phyloP scores from a whole-genome alignment of 2,329 filamentous ascomycete species.

The Mycosphaerella sp. region DNA sequence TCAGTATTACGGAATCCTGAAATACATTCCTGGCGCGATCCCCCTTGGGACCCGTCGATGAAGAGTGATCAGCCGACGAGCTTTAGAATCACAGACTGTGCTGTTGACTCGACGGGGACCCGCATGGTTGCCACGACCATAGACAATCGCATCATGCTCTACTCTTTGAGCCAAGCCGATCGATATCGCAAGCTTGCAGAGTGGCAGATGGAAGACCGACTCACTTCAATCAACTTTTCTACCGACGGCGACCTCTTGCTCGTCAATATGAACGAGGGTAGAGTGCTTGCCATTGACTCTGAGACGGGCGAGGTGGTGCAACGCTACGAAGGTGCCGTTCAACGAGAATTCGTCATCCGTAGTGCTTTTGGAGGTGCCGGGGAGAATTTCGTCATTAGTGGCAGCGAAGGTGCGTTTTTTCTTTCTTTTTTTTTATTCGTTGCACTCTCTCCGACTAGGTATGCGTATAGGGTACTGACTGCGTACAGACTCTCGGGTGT shows the following conservation, averaged over 20 bases:
- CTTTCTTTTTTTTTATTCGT: no score
- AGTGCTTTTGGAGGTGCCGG: constrained; percentile 81
- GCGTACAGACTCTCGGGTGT: constrained; percentile 57
- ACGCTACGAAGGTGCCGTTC: constrained; percentile 67
- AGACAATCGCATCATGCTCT: constrained; percentile 66
- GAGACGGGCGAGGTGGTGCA: constrained; percentile 64
- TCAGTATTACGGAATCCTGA: constrained; percentile 26
- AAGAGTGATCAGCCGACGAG: constrained; percentile 43
- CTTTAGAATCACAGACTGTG: constrained; percentile 75
- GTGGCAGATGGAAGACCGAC: constrained; percentile 59
- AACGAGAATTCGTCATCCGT: constrained; percentile 72
- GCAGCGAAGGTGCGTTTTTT: constrained; percentile 65
- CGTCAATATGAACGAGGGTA: constrained; percentile 70
- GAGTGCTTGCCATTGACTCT: constrained; percentile 73
- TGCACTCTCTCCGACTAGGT: no score
- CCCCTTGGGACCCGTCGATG: constrained; percentile 51
- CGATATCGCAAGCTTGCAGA: constrained; percentile 65
- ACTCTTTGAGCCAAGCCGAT: constrained; percentile 59
- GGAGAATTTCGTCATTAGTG: constrained; percentile 85
- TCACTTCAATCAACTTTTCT: constrained; percentile 76
- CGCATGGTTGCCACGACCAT: constrained; percentile 74
- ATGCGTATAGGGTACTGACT: background rate
- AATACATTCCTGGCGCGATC: constrained; percentile 38
- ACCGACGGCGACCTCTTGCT: constrained; percentile 74
- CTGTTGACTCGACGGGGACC: constrained; percentile 72